These are phyloP conservation scores for Esteya vermicola DNA, from an alignment of 2,329 filamentous ascomycete species.

Conservation along the genomic window DNA sequence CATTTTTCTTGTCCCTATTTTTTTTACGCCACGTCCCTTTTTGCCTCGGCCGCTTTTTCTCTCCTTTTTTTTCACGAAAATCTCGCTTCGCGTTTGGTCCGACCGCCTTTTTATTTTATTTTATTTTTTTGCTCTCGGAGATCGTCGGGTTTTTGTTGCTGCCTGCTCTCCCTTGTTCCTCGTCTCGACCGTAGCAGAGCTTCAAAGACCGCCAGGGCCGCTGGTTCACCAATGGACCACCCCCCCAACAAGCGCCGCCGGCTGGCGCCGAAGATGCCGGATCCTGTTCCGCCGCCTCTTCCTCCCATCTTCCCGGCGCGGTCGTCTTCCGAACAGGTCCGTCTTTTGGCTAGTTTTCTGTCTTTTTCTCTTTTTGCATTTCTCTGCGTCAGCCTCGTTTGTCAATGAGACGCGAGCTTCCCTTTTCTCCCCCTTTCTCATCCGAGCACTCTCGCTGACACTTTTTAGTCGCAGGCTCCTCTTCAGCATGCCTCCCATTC, in stretches of 20 bases:
- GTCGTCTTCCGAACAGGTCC: conserved; percentile 9
- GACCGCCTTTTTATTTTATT: conserved; percentile 6
- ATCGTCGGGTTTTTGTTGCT: too few species aligned
- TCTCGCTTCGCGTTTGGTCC: too few species aligned
- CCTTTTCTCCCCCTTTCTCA: background rate
- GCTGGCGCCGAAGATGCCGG: conserved; percentile 15
- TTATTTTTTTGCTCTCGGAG: too few species aligned
- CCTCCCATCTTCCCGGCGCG: conserved; percentile 8
- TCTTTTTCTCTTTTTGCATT: background rate
- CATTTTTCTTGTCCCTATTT: background rate
- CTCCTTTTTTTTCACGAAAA: too few species aligned
- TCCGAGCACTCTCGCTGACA: background rate
- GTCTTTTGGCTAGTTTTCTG: background rate
- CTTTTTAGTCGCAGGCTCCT: background rate
- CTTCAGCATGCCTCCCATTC: background rate
- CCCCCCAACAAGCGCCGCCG: conserved; percentile 16
- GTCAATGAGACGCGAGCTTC: background rate
- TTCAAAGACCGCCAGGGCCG: background rate
- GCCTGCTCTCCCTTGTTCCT: background rate
- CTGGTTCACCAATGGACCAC: conserved; percentile 15
- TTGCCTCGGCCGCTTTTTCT: conserved; percentile 9
- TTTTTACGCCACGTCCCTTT: background rate
- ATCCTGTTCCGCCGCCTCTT: conserved; percentile 8
- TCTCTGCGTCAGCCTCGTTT: background rate
- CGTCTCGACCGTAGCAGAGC: background rate